Evolutionary conservation across 352 stramenopile genomes (phyloP), one percentile per base, ranked within the genome.

Genomic region (Globisporangium splendens): DNA sequence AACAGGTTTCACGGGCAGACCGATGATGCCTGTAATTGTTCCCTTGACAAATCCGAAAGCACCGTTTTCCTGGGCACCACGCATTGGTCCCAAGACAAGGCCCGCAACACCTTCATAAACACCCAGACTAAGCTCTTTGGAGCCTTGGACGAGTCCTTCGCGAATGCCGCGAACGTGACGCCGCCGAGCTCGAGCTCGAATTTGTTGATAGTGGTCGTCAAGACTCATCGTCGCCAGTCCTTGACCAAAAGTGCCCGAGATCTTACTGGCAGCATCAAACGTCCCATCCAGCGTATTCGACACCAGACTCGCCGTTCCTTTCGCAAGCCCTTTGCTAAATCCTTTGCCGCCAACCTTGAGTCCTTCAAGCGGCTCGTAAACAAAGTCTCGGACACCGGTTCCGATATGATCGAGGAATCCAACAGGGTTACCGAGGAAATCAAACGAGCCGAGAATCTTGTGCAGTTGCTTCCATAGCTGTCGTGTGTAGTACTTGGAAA

Each of bases 351-450:
- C 87, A 22, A 91, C 84, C 46, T 96, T 95, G 15, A 97, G 71
- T 33, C 92, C 92, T 66, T 98, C 87, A 18, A 98, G 83, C 17
- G 96, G 95, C 65, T 98, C 96, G 64, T 98, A 98, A 48, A 98
- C 97, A 61, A 99, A 98, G 61, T 98, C 92, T 46, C 91, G 80
- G 41, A 99, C 93, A 47, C 95, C 96, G 22, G 89, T 98, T 43
- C 96, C 96, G 63, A 99, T 91, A 61, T 99, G 97, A 24, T 96
- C 89, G 50, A 99, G 67, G 51, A 96, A 90, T 0, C 86, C 86
- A 14, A 95, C 87, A 14, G 86, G 85, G 44, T 95, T 95, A 43
- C 88, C 89, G 15, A 96, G 61, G 31, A 96, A 93, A 65, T 96
- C 89, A 48, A 95, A 93, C 14, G 84, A 93, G 1, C 89, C 86